Percentiles rank a stretch among this genome's conserved stretches.
These are phyloP conservation scores for Cercospora sp. DNA, from an alignment of 2,329 filamentous ascomycete species.

Conservation along the genomic window DNA sequence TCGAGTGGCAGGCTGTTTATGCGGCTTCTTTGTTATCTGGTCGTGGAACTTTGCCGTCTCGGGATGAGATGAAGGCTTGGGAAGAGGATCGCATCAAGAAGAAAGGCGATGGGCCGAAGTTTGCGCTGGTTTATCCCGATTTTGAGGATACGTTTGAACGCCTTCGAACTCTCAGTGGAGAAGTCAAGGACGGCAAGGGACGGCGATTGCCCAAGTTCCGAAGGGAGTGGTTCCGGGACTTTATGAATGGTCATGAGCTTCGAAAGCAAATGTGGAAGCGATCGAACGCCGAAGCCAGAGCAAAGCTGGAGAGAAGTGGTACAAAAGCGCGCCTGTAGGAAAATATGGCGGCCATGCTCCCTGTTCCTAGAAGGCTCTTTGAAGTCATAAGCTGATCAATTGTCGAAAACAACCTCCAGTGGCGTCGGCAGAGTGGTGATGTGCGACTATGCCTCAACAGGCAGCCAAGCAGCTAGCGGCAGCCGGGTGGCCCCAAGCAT, in stretches of 20 bases:
- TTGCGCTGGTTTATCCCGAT: conserved; percentile 60
- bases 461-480: neutral
- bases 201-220: conserved; percentile 8
- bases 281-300: conserved; percentile 9
- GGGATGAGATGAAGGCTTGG: conserved; percentile 56
- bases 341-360: neutral
- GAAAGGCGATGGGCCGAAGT: conserved; percentile 59
- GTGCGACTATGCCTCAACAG: neutral
- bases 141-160: conserved; percentile 67
- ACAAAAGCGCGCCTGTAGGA: neutral
- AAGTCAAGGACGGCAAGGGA: conserved; percentile 26
- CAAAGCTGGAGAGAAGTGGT: neutral
- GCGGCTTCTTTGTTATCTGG: conserved; percentile 61
- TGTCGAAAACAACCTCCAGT: neutral
- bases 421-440: neutral
- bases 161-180: conserved; percentile 53
- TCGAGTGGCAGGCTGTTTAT: conserved; percentile 67
- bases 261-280: conserved; percentile 19
- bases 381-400: neutral
- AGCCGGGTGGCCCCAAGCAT: neutral
- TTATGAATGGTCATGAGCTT: conserved; percentile 17
- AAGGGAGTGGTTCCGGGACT: conserved; percentile 18
- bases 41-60: conserved; percentile 52
- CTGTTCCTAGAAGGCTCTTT: neutral
- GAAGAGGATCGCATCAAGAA: conserved; percentile 56